phyloP scores from a whole-genome alignment of 768 basidiomycete species.

The Boletales sp. region DNA sequence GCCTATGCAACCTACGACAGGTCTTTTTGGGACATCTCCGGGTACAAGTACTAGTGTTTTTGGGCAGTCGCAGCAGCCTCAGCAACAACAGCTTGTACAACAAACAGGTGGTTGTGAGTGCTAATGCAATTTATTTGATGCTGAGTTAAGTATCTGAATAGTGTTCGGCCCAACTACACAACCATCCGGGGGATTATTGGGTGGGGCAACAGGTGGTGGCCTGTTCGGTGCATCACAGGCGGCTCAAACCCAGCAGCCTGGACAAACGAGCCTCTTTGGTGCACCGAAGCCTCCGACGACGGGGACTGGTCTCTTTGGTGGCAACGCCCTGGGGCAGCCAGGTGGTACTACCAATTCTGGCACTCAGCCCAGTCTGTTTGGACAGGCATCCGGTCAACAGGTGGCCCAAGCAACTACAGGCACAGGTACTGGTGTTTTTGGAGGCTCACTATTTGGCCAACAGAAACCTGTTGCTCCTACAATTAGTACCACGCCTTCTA shows the following conservation, averaged over 20 bases:
- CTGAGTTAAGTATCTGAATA: constrained; percentile 16
- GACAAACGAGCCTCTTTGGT: constrained; percentile 29
- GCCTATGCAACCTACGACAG: constrained; percentile 21
- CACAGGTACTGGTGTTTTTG: constrained; percentile 32
- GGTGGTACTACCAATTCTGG: constrained; percentile 27
- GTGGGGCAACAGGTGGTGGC: constrained; percentile 31
- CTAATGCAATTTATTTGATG: neutral
- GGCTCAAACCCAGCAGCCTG: constrained; percentile 36
- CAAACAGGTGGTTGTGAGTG: constrained; percentile 35
- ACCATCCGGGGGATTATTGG: constrained; percentile 35
- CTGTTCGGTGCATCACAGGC: constrained; percentile 35
- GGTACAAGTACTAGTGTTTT: constrained; percentile 29
- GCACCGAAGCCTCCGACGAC: constrained; percentile 30
- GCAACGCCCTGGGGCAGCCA: constrained; percentile 46
- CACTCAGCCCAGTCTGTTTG: constrained; percentile 45
- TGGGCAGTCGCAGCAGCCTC: constrained; percentile 27
- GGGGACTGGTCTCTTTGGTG: constrained; percentile 46
- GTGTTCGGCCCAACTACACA: constrained; percentile 37
- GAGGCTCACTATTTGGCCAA: constrained; percentile 46
- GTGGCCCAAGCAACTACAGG: constrained; percentile 36
- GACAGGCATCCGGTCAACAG: constrained; percentile 46
- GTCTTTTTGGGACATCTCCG: constrained; percentile 30
- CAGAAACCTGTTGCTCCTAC: constrained; percentile 48
- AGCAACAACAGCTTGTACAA: constrained; percentile 39
- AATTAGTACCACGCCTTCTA: constrained; percentile 42